Base-by-base conservation (phyloP, 2,329 filamentous ascomycete species). In the Annulohypoxylon truncatum region DNA sequence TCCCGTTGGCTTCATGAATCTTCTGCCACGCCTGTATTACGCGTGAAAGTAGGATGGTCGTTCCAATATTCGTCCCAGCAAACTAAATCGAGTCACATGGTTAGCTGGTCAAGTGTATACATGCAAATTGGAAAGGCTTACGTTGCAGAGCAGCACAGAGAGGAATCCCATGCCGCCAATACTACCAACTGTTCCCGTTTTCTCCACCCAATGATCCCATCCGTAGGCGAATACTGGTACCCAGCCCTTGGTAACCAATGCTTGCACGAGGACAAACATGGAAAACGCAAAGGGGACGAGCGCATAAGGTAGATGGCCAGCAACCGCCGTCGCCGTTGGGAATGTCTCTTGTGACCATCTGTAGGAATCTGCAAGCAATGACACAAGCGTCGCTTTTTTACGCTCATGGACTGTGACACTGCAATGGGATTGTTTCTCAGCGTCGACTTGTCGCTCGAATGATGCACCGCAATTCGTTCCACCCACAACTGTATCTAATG, bases 231-330 rank as follows among this genome's bases (percentile, higher is more conserved):
- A 93, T 0, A 92, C 89, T 0, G 85, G 84, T 0, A 93, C 87
- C 91, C 91, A 93, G 9, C 91, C 90, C 68, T 91, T 92, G 0
- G 88, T 92, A 0, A 91, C 90, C 1, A 93, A 78, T 0, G 85
- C 90, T 73, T 93, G 90, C 0, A 93, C 90, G 0, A 93, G 83
- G 8, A 93, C 83, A 66, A 93, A 93, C 90, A 93, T 93, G 66
- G 85, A 83, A 60, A 93, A 88, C 0, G 90, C 88, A 71, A 93
- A 93, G 0, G 91, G 90, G 0, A 93, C 82, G 0, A 93, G 83
- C 0, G 89, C 84, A 56, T 90, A 86, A 0, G 91, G 91, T 1
- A 93, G 80, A 73, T 92, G 89, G 0, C 84, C 78, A 4, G 90
- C 75, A 0, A 93, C 90, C 0, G 88, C 86, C 18, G 87, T 87